Conservation (phyloP, 1,284 basidiomycete genomes). For the Coniferiporia weirii region DNA sequence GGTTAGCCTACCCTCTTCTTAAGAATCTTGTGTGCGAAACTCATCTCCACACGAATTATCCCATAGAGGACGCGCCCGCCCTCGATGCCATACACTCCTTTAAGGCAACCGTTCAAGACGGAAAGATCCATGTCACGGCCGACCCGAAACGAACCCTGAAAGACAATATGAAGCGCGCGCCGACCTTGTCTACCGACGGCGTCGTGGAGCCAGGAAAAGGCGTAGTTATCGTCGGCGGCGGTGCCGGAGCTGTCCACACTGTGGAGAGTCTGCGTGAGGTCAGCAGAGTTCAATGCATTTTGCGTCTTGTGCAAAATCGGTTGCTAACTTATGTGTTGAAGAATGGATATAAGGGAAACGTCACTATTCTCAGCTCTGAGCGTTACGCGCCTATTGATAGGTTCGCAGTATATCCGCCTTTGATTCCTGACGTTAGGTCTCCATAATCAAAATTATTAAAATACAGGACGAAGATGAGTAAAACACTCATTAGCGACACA, state of each 20-base stretch:
- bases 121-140: conserved; percentile 80
- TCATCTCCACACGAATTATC: neutral
- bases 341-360: conserved; percentile 74
- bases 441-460: neutral
- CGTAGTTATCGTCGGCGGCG: conserved; percentile 86
- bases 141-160: conserved; percentile 64
- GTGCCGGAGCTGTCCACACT: conserved; percentile 74
- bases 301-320: neutral
- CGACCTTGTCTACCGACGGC: conserved; percentile 42
- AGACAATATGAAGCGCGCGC: conserved; percentile 58
- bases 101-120: conserved; percentile 63
- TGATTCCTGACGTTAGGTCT: neutral
- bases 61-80: conserved; percentile 84
- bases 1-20: conserved; percentile 36
- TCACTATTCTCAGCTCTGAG: conserved; percentile 81
- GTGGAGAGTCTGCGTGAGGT: conserved; percentile 85
- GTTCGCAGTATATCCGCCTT: conserved; percentile 31
- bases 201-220: conserved; percentile 41
- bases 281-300: conserved; percentile 10
- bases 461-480: conserved; percentile 81
- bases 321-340: conserved; percentile 26
- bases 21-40: neutral
- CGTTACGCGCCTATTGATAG: conserved; percentile 82
- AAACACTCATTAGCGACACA: conserved; percentile 76
- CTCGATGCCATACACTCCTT: conserved; percentile 83